Evolutionary conservation across 805 yeast genomes (phyloP).

Genomic region (Candida pseudoglaebosa): DNA sequence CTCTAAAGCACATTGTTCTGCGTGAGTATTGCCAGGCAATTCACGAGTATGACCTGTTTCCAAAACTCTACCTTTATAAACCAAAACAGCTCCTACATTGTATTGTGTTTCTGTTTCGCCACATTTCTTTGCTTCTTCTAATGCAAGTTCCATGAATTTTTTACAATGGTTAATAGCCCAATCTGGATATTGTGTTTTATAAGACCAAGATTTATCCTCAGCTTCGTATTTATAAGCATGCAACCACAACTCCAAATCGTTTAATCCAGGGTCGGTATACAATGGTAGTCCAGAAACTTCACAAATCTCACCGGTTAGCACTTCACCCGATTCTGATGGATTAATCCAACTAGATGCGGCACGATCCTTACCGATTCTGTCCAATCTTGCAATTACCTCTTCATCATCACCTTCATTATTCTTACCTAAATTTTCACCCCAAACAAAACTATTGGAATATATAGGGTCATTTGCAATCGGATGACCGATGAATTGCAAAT

Average conservation of each 20-base stretch:
- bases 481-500: constrained; percentile 66
- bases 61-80: constrained; percentile 54
- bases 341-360: constrained; percentile 68
- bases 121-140: constrained; percentile 75
- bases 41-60: constrained; percentile 88
- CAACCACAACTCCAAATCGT: constrained; percentile 83
- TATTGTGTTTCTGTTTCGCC: constrained; percentile 82
- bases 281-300: constrained; percentile 63
- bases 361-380: constrained; percentile 65
- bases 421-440: constrained; percentile 78
- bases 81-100: constrained; percentile 90
- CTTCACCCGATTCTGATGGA: constrained; percentile 62
- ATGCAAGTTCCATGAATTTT: constrained; percentile 68
- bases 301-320: constrained; percentile 56
- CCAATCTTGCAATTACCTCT: constrained; percentile 46
- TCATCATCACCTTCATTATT: constrained; percentile 49
- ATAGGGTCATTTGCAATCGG: constrained; percentile 60
- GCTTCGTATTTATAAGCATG: constrained; percentile 85
- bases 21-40: constrained; percentile 92
- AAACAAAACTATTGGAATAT: constrained; percentile 70
- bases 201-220: constrained; percentile 58
- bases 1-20: constrained; percentile 90
- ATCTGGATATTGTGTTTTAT: constrained; percentile 69
- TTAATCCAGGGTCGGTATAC: constrained; percentile 84
- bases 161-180: constrained; percentile 71